Evolutionary conservation across 1,284 basidiomycete genomes (phyloP).

Genomic region (Heterobasidion occidentale): DNA sequence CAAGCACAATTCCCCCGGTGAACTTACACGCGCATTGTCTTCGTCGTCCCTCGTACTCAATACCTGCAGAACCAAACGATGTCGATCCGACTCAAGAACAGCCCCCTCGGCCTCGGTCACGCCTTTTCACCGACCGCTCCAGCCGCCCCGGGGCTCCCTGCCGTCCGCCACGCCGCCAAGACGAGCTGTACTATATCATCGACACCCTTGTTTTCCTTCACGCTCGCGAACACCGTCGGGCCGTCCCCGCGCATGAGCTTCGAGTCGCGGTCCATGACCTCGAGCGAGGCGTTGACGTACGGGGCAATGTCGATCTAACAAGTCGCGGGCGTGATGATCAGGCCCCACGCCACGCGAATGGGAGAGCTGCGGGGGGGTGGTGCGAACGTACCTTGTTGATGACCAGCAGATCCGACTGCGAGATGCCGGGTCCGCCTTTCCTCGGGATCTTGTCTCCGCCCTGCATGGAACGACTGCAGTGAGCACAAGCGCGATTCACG

Average conservation of each 20-base stretch:
- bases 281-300: slow-evolving; percentile 88
- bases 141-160: slow-evolving; percentile 59
- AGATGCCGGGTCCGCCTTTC: slow-evolving; percentile 96
- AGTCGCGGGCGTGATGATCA: not conserved
- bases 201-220: slow-evolving; percentile 77
- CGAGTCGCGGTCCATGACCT: slow-evolving; percentile 93
- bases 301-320: slow-evolving; percentile 84
- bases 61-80: too few relatives aligned
- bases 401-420: slow-evolving; percentile 89
- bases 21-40: too few relatives aligned
- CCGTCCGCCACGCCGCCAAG: slow-evolving; percentile 78
- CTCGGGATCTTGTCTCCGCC: slow-evolving; percentile 98
- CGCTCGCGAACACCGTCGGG: slow-evolving; percentile 88
- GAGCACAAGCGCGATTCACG: not conserved
- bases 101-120: not conserved
- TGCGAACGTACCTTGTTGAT: slow-evolving; percentile 76
- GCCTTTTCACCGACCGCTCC: slow-evolving; percentile 35
- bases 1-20: too few relatives aligned
- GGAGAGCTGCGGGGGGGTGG: not conserved
- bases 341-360: not conserved
- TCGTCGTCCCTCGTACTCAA: too few relatives aligned
- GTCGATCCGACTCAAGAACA: not conserved
- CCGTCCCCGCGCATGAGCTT: slow-evolving; percentile 91
- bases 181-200: slow-evolving; percentile 81
- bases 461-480: slow-evolving; percentile 20